phyloP scores from a whole-genome alignment of 169 alveolate genomes.

The Prorocentrum cordatum region DNA sequence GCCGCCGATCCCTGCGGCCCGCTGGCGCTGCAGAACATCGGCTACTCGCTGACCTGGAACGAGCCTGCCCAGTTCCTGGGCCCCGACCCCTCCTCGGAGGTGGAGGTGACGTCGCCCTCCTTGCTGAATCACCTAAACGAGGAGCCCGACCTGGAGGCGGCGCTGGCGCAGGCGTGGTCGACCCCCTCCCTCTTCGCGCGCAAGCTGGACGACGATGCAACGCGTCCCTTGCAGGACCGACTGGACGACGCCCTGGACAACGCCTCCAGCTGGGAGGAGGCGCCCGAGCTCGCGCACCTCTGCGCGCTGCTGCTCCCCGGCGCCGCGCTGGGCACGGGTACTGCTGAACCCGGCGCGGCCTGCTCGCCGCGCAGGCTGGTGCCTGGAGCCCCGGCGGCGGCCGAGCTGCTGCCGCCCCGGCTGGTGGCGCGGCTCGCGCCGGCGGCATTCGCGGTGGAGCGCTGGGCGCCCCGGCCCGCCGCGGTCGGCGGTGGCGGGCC shows the following conservation, averaged over 20 bases:
- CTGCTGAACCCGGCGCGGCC: not conserved
- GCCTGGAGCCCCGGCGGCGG: not conserved
- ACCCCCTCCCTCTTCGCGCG: not conserved
- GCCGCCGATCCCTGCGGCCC: not conserved
- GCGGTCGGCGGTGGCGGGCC: not conserved
- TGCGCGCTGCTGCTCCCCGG: too few species aligned
- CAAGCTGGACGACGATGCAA: not conserved
- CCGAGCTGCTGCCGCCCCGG: not conserved
- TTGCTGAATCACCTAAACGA: not conserved
- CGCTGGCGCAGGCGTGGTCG: not conserved
- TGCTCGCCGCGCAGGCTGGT: not conserved
- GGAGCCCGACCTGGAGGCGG: not conserved
- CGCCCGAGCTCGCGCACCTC: not conserved
- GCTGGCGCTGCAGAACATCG: not conserved
- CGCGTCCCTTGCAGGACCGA: not conserved
- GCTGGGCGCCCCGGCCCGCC: not conserved
- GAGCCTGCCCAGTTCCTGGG: not conserved
- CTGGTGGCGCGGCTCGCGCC: not conserved
- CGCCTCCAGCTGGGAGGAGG: not conserved
- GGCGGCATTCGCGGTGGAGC: not conserved
- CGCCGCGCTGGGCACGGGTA: too few species aligned
- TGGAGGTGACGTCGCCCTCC: not conserved
- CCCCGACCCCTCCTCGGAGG: not conserved
- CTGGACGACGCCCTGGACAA: not conserved
- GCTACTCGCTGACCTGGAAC: not conserved